Evolutionary conservation across 2,329 filamentous ascomycete species (phyloP).

Genomic region (Rhytidhysteron rufulum): DNA sequence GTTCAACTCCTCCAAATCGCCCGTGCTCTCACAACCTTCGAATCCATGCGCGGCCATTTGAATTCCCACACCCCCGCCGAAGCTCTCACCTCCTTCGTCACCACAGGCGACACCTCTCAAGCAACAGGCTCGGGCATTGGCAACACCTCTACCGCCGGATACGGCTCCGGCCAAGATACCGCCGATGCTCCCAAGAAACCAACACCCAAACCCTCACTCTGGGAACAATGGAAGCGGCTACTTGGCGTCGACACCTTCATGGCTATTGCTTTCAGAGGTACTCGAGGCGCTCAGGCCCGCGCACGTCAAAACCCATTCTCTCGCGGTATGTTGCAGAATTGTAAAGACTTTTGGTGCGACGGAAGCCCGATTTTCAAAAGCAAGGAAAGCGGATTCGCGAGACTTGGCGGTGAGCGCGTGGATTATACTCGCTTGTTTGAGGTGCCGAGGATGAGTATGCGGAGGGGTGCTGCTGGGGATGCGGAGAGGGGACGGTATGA

Average conservation of each 20-base stretch:
- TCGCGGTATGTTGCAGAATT: conserved; percentile 79
- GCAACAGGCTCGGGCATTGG: conserved; percentile 57
- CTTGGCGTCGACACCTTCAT: conserved; percentile 92
- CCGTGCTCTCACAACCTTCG: conserved; percentile 90
- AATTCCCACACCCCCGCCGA: conserved; percentile 54
- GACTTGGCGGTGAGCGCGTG: conserved; percentile 73
- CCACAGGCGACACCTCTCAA: conserved; percentile 73
- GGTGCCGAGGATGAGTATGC: conserved; percentile 66
- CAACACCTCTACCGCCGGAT: conserved; percentile 46
- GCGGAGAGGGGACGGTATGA: conserved; percentile 61
- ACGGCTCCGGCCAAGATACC: conserved; percentile 57
- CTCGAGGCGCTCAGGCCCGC: conserved; percentile 44
- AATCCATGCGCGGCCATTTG: conserved; percentile 84
- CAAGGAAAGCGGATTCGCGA: conserved; percentile 67
- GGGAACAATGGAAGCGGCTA: conserved; percentile 77
- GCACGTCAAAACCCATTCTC: conserved; percentile 76
- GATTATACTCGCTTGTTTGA: conserved; percentile 93
- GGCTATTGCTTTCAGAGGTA: conserved; percentile 77
- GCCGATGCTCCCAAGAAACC: conserved; percentile 33
- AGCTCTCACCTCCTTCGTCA: conserved; percentile 69
- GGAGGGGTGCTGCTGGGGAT: conserved; percentile 23
- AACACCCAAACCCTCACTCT: conserved; percentile 61
- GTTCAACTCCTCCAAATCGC: conserved; percentile 93
- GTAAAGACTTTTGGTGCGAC: conserved; percentile 95
- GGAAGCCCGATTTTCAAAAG: conserved; percentile 74